phyloP scores from a whole-genome alignment of 2,329 filamentous ascomycete species.

The Venturia aucupariae region DNA sequence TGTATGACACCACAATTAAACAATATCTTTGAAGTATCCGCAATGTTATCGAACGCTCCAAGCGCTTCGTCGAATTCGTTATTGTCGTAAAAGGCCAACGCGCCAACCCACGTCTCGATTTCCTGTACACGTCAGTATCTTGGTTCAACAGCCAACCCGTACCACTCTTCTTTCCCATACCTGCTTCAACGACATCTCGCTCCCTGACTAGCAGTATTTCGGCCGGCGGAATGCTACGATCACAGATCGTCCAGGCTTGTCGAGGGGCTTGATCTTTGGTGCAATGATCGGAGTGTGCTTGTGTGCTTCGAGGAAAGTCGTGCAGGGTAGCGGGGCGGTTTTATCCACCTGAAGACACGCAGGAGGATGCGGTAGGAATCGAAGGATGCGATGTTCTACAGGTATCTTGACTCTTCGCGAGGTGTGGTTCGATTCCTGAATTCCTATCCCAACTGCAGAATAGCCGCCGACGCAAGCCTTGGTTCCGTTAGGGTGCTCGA shows the following conservation, averaged over 20 bases:
- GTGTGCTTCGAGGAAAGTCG: constrained; percentile 35
- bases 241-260: constrained; percentile 14
- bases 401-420: not conserved
- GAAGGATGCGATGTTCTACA: not conserved
- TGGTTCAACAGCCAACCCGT: not conserved
- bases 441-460: constrained; percentile 2
- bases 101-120: constrained; percentile 97
- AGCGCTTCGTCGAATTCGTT: constrained; percentile 93
- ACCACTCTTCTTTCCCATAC: not conserved
- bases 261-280: constrained; percentile 9
- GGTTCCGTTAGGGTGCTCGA: not conserved
- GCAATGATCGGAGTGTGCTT: constrained; percentile 18
- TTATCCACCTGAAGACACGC: not conserved
- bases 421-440: not conserved
- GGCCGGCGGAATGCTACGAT: constrained; percentile 6
- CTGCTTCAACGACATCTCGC: constrained; percentile 15
- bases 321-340: not conserved
- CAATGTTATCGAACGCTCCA: constrained; percentile 72
- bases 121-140: constrained; percentile 48
- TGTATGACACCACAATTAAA: constrained; percentile 99
- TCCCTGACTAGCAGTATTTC: constrained; percentile 9
- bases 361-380: not conserved
- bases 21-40: constrained; percentile 93
- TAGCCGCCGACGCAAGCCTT: constrained; percentile 2
- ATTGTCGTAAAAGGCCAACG: constrained; percentile 86